A percentile compares a stretch with the other conserved stretches of the same genome.
Evolutionary conservation across 169 alveolate species (phyloP).

Genomic region (Toxoplasma gondii): DNA sequence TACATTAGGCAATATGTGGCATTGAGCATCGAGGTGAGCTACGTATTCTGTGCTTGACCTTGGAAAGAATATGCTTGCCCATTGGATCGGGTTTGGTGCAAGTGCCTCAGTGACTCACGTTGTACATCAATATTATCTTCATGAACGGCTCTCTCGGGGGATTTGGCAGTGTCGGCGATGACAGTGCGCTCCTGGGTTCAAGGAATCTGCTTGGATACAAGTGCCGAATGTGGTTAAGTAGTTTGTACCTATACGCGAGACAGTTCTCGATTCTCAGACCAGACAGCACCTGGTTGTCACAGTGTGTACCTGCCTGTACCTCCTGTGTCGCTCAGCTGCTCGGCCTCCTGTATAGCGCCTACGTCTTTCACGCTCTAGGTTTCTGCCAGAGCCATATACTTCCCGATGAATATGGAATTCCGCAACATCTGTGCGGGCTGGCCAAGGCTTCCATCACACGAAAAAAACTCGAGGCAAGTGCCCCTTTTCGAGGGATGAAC

Average conservation of each 20-base stretch:
- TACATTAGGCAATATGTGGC: background rate
- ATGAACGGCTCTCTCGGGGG: too few relatives aligned
- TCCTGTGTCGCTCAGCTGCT: background rate
- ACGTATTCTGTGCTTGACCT: background rate
- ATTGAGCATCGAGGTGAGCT: background rate
- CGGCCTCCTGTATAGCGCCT: background rate
- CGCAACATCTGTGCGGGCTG: background rate
- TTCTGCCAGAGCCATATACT: background rate
- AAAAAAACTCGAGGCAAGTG: conserved; percentile 7
- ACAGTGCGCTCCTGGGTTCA: too few relatives aligned
- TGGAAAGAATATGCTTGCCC: background rate
- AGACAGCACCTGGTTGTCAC: too few relatives aligned
- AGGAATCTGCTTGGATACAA: too few relatives aligned
- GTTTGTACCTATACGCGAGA: background rate
- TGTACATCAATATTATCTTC: too few relatives aligned
- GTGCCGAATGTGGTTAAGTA: too few relatives aligned
- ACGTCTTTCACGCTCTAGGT: background rate
- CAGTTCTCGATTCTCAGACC: background rate
- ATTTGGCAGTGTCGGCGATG: too few relatives aligned
- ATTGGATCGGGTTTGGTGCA: background rate
- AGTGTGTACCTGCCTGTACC: too few relatives aligned
- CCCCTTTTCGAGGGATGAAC: too few relatives aligned
- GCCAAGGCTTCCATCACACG: conserved; percentile 2
- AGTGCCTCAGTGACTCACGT: too few relatives aligned
- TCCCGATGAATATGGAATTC: conserved; percentile 16